Evolutionary conservation across 1,284 basidiomycete species (phyloP).

Genomic region (Ganoderma meredithae): DNA sequence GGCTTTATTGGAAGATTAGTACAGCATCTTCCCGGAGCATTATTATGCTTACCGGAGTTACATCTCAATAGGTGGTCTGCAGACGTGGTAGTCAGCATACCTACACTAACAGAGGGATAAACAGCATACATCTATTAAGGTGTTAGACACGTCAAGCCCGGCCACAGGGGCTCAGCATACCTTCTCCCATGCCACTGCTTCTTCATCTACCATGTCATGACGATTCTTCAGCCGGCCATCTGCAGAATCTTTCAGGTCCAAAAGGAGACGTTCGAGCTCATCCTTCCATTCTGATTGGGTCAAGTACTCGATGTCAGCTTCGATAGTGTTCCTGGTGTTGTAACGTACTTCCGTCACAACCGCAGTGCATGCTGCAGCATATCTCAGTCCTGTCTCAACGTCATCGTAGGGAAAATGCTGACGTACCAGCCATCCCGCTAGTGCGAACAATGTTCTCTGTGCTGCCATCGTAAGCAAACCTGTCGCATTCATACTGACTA

Average conservation of each 20-base stretch:
- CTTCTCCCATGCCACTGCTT: conserved; percentile 3
- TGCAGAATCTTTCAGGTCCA: neutral
- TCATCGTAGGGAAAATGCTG: neutral
- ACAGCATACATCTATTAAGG: neutral
- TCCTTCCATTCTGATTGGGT: neutral
- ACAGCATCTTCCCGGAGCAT: neutral
- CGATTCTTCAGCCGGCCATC: neutral
- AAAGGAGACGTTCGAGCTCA: neutral
- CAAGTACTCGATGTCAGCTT: neutral
- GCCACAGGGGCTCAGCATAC: neutral
- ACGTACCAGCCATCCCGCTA: conserved; percentile 62
- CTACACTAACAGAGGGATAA: neutral
- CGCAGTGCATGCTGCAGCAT: conserved; percentile 51
- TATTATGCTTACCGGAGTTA: neutral
- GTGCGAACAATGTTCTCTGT: conserved; percentile 61
- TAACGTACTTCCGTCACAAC: conserved; percentile 62
- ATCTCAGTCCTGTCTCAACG: neutral
- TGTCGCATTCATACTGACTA: too few species aligned
- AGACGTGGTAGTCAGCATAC: neutral
- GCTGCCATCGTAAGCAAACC: too few species aligned
- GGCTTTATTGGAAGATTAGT: neutral
- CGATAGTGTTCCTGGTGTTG: conserved; percentile 44
- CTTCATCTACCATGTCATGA: neutral
- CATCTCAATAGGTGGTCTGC: neutral
- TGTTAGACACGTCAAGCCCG: too few species aligned